Evolutionary conservation across 345 rosid species (phyloP).

Genomic region (Linum usitatissimum): DNA sequence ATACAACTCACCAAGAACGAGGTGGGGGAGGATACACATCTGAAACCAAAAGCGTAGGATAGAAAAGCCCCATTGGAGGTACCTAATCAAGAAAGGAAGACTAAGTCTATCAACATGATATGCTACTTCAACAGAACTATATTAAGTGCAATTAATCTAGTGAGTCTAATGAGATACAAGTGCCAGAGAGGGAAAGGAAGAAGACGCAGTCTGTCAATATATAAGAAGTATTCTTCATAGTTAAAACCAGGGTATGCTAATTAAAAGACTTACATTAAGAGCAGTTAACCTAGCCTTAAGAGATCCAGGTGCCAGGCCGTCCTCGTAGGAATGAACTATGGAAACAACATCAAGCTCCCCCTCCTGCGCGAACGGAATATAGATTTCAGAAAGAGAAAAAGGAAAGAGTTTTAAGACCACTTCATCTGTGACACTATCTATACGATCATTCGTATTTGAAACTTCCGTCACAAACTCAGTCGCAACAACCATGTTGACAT

Average conservation of each 20-base stretch:
- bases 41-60: conserved; percentile 77
- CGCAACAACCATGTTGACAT: background rate
- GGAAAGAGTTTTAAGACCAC: background rate
- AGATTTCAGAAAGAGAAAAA: background rate
- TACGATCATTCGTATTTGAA: background rate
- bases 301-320: conserved; percentile 54
- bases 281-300: conserved; percentile 80
- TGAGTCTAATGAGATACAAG: no score
- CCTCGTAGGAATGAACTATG: conserved; percentile 68
- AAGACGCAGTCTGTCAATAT: no score
- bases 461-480: background rate
- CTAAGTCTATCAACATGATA: background rate
- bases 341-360: conserved; percentile 64
- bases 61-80: conserved; percentile 92
- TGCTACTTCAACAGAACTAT: no score
- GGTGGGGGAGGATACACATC: conserved; percentile 83
- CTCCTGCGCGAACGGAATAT: conserved; percentile 32
- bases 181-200: no score
- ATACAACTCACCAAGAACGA: conserved; percentile 52
- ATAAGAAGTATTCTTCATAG: no score
- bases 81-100: conserved; percentile 37
- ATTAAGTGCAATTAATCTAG: no score
- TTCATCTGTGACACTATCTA: background rate
- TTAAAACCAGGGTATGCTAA: conserved; percentile 5
- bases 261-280: conserved; percentile 44